phyloP scores from a whole-genome alignment of 2,329 filamentous ascomycete genomes.

The Scopulariopsis brevicaulis region DNA sequence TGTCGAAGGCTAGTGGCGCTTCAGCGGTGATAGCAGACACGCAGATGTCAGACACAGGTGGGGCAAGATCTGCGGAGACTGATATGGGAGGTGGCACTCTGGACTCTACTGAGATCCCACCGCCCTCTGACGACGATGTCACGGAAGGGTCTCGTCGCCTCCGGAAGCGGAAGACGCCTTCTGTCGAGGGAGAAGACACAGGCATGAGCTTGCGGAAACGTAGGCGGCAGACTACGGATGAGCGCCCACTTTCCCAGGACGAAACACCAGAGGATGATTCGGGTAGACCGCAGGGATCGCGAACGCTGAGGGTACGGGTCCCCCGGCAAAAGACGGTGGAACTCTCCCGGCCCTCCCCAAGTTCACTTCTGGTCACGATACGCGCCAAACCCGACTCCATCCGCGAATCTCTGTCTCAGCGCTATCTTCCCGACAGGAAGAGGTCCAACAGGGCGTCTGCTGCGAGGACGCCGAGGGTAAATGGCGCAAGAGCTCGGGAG shows the following conservation, averaged over 20 bases:
- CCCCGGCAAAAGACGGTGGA: slow-evolving; percentile 4
- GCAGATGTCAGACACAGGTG: not conserved
- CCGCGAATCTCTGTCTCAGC: slow-evolving; percentile 38
- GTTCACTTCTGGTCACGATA: slow-evolving; percentile 42
- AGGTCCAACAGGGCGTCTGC: slow-evolving; percentile 11
- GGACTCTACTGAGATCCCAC: slow-evolving; percentile 10
- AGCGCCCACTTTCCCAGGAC: slow-evolving; percentile 21
- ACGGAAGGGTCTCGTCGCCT: slow-evolving; percentile 68
- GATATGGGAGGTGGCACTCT: not conserved
- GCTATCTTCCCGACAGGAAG: not conserved
- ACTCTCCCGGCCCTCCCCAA: slow-evolving; percentile 18
- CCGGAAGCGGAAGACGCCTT: slow-evolving; percentile 76
- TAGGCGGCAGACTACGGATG: slow-evolving; percentile 34
- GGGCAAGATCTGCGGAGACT: not conserved
- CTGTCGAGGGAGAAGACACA: slow-evolving; percentile 49
- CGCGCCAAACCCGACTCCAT: slow-evolving; percentile 46
- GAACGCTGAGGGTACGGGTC: not conserved
- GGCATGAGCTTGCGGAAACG: slow-evolving; percentile 41
- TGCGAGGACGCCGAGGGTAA: not conserved
- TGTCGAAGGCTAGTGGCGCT: not conserved
- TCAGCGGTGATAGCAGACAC: not conserved
- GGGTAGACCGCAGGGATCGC: not conserved
- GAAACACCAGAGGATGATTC: slow-evolving; percentile 19
- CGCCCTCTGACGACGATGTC: slow-evolving; percentile 61
- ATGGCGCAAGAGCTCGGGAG: slow-evolving; percentile 1